Evolutionary conservation across 768 basidiomycete species (phyloP).

Genomic region (Boletus barrowsii): DNA sequence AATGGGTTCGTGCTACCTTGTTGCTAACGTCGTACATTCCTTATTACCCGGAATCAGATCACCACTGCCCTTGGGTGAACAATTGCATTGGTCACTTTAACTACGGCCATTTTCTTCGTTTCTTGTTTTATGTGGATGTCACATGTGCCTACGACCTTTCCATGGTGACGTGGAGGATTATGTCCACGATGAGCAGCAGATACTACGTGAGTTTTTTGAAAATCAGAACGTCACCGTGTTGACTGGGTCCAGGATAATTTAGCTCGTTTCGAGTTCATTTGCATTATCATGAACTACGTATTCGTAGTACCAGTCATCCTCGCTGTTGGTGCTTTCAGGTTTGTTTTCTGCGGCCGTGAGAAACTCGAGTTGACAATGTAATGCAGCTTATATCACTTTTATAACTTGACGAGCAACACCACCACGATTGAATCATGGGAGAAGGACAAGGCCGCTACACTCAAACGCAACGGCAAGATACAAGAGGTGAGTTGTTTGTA

Average conservation of each 20-base stretch:
- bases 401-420: slow-evolving; percentile 69
- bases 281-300: slow-evolving; percentile 86
- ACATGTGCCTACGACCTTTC: slow-evolving; percentile 81
- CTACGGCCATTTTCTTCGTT: slow-evolving; percentile 85
- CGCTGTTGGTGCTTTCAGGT: slow-evolving; percentile 91
- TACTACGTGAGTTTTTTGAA: slow-evolving; percentile 50
- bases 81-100: slow-evolving; percentile 95
- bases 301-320: slow-evolving; percentile 83
- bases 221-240: neutral
- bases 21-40: neutral
- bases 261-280: slow-evolving; percentile 64
- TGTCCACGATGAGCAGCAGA: slow-evolving; percentile 38
- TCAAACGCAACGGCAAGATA: slow-evolving; percentile 83
- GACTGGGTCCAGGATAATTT: slow-evolving; percentile 59
- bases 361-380: slow-evolving; percentile 12
- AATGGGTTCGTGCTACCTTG: slow-evolving; percentile 60
- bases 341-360: neutral
- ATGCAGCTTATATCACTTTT: slow-evolving; percentile 83
- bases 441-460: slow-evolving; percentile 88
- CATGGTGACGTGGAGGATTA: slow-evolving; percentile 75
- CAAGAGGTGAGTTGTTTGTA: slow-evolving; percentile 50
- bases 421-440: slow-evolving; percentile 99
- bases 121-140: slow-evolving; percentile 90
- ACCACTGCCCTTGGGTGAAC: slow-evolving; percentile 91
- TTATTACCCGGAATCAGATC: slow-evolving; percentile 47